Evolutionary conservation across 2,329 filamentous ascomycete genomes (phyloP), one percentile per base, ranked within the genome.

Genomic region (Shiraia sp.): DNA sequence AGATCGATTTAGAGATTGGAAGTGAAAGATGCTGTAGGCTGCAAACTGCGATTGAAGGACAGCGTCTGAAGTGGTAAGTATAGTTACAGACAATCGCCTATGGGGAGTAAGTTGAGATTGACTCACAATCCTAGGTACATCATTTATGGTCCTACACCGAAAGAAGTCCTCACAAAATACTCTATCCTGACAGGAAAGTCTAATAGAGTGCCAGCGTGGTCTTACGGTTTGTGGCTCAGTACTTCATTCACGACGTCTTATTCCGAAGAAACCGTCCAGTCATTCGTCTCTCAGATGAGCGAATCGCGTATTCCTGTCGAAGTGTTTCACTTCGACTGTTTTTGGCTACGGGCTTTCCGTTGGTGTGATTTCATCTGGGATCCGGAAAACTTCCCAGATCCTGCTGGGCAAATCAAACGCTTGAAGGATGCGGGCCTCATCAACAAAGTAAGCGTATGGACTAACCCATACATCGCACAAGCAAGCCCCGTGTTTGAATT

Each of bases 311-410:
- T 85, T 12, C 81, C 83, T 0, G 76, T 89, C 2, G 80, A 85
- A 26, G 84, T 88, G 3, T 88, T 89, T 66, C 86, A 89, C 65
- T 89, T 86, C 51, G 86, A 89, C 62, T 87, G 82, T 65, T 89
- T 88, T 75, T 89, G 85, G 85, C 83, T 89, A 76, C 83, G 83
- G 48, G 83, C 81, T 2, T 88, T 87, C 61, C 81, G 82, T 41
- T 89, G 85, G 86, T 87, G 84, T 44, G 85, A 88, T 64, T 88
- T 89, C 51, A 76, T 83, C 36, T 89, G 88, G 69, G 83, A 86
- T 56, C 71, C 77, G 1, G 79, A 83, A 32, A 79, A 79, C 53
- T 89, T 89, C 66, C 83, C 85, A 0, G 83, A 89, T 49, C 82
- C 86, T 1, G 75, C 77, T 36, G 80, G 76, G 0, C 83, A 85